Evolutionary conservation across 768 basidiomycete genomes (phyloP).

Genomic region (Suillus decipiens): DNA sequence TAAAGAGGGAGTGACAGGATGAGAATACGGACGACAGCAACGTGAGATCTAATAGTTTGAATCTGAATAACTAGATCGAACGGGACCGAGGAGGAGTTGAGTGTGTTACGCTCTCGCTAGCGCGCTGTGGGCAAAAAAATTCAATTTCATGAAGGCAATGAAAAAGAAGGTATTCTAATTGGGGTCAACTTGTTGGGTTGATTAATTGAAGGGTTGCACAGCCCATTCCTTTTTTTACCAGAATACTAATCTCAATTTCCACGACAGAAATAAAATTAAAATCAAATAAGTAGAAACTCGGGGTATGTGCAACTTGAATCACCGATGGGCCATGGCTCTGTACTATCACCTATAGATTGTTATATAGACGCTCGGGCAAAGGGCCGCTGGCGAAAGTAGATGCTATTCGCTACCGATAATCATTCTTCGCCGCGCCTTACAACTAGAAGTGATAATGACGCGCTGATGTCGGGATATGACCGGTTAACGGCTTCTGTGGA

Average conservation of each 20-base stretch:
- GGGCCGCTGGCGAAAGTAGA: constrained; percentile 2
- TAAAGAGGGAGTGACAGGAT: constrained; percentile 10
- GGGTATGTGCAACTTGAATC: no score
- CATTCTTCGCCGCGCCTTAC: constrained; percentile 20
- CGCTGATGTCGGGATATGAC: constrained; percentile 21
- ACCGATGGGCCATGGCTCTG: no score
- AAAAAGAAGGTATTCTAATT: constrained; percentile 16
- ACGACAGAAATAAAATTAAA: neutral
- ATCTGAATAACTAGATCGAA: neutral
- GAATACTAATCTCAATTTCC: neutral
- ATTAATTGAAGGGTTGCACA: constrained; percentile 17
- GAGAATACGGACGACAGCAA: neutral
- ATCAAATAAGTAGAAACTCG: neutral
- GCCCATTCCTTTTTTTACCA: constrained; percentile 10
- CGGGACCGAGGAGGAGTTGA: constrained; percentile 19
- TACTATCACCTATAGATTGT: no score
- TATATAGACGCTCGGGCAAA: constrained; percentile 7
- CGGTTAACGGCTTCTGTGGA: constrained; percentile 27
- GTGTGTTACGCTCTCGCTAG: neutral
- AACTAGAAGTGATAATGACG: neutral
- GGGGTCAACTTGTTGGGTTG: constrained; percentile 5
- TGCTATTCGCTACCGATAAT: constrained; percentile 39
- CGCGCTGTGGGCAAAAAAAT: constrained; percentile 1
- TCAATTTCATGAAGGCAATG: neutral
- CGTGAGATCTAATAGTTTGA: constrained; percentile 11